phyloP scores from a whole-genome alignment of 192 early-diverging fungal species.

The Chytriomyces sp. region DNA sequence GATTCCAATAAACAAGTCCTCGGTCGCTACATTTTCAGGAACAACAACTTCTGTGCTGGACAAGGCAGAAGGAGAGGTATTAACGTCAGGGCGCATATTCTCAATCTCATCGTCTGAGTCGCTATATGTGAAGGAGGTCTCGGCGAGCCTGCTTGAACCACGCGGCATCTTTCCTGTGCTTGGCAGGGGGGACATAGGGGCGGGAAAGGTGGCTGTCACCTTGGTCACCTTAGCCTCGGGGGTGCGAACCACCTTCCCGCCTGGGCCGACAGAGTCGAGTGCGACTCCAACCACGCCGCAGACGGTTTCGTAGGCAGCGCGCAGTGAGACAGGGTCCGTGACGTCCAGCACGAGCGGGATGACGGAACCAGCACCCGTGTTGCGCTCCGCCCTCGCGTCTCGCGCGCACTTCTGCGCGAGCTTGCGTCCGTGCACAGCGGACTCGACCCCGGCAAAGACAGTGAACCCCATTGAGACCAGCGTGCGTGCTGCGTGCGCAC shows the following conservation, averaged over 20 bases:
- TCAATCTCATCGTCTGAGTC: conserved; percentile 8
- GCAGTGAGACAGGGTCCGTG: conserved; percentile 22
- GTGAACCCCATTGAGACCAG: conserved; percentile 38
- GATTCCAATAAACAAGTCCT: conserved; percentile 41
- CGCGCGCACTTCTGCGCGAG: conserved; percentile 11
- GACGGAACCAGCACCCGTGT: conserved; percentile 4
- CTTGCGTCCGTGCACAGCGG: conserved; percentile 28
- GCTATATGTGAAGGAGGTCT: neutral
- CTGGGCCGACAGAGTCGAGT: neutral
- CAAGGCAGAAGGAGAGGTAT: neutral
- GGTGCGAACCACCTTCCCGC: neutral
- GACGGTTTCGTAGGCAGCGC: conserved; percentile 13
- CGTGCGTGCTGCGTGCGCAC: conserved; percentile 29
- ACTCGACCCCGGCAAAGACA: conserved; percentile 52
- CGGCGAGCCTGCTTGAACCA: neutral
- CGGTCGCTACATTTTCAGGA: neutral
- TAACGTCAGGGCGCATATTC: too few relatives aligned
- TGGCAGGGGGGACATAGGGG: neutral
- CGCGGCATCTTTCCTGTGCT: neutral
- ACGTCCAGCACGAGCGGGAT: conserved; percentile 49
- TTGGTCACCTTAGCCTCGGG: neutral
- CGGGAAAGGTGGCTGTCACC: neutral
- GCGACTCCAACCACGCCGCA: conserved; percentile 12
- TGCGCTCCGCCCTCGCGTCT: conserved; percentile 4
- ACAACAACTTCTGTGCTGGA: neutral